phyloP scores from a whole-genome alignment of 805 yeast genomes.

The Candida silvatica region DNA sequence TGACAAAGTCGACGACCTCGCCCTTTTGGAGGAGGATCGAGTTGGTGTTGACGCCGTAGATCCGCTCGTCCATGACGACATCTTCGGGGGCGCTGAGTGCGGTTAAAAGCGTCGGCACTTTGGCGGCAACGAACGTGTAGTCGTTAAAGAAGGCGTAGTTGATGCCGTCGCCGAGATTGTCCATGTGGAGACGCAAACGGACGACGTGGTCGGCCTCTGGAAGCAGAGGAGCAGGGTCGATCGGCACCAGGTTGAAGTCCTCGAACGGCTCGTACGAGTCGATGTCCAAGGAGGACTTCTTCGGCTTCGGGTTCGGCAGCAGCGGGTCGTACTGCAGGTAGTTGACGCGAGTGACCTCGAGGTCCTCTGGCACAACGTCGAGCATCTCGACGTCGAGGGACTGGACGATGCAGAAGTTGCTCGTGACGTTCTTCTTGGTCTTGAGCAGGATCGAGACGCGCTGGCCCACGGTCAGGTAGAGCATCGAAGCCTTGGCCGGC shows the following conservation, averaged over 20 bases:
- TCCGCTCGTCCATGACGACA: constrained; percentile 41
- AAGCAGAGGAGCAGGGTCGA: constrained; percentile 29
- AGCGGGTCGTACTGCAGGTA: constrained; percentile 41
- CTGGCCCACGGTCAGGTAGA: constrained; percentile 75
- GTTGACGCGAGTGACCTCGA: constrained; percentile 46
- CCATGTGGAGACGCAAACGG: constrained; percentile 53
- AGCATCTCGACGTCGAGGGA: constrained; percentile 58
- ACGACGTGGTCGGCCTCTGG: constrained; percentile 57
- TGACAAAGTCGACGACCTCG: constrained; percentile 65
- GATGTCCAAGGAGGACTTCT: constrained; percentile 13
- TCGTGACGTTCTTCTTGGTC: constrained; percentile 35
- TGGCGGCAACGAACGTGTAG: constrained; percentile 55
- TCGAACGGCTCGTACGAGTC: constrained; percentile 29
- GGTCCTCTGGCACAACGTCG: constrained; percentile 55
- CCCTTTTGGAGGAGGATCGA: constrained; percentile 49
- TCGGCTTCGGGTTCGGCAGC: constrained; percentile 14
- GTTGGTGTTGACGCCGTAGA: constrained; percentile 70
- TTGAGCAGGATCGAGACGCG: constrained; percentile 62
- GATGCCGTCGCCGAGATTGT: constrained; percentile 63
- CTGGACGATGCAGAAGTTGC: constrained; percentile 55
- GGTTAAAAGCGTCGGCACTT: constrained; percentile 61
- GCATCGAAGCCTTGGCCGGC: constrained; percentile 43
- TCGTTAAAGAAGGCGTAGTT: constrained; percentile 73
- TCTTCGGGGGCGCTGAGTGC: constrained; percentile 51
- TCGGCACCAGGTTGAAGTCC: constrained; percentile 38